phyloP scores from a whole-genome alignment of 1,284 basidiomycete species.

The Tilletia caries region DNA sequence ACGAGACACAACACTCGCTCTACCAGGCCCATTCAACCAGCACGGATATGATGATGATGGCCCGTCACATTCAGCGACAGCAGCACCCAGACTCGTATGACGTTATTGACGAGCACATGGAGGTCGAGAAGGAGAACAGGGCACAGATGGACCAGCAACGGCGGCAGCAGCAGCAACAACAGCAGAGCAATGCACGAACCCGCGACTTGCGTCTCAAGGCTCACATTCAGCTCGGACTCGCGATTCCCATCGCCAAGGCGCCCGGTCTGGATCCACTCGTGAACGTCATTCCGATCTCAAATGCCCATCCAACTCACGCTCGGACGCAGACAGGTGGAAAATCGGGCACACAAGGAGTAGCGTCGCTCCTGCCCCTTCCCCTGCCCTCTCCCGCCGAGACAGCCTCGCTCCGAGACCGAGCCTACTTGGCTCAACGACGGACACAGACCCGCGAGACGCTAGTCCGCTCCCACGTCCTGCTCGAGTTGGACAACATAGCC shows the following conservation, averaged over 20 bases:
- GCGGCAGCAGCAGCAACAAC: not conserved
- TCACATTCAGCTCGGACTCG: not conserved
- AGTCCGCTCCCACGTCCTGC: not conserved
- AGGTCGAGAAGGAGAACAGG: not conserved
- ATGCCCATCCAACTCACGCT: not conserved
- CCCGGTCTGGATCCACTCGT: not conserved
- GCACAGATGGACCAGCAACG: not conserved
- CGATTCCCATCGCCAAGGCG: not conserved
- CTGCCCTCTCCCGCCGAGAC: slow-evolving; percentile 3
- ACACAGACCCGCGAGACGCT: not conserved
- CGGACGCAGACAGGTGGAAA: not conserved
- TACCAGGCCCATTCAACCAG: not conserved
- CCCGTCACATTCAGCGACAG: too few species aligned
- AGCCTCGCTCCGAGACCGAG: not conserved
- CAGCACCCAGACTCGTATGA: not conserved
- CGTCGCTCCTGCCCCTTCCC: not conserved
- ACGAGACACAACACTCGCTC: not conserved
- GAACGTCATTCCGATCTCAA: not conserved
- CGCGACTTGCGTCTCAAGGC: not conserved
- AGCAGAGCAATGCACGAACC: not conserved
- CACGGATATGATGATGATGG: not conserved
- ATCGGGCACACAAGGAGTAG: not conserved
- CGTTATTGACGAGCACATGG: not conserved
- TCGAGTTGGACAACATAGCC: not conserved
- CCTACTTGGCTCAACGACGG: not conserved